phyloP scores from a whole-genome alignment of 495 filamentous ascomycete species.

The Articulospora tetracladia region DNA sequence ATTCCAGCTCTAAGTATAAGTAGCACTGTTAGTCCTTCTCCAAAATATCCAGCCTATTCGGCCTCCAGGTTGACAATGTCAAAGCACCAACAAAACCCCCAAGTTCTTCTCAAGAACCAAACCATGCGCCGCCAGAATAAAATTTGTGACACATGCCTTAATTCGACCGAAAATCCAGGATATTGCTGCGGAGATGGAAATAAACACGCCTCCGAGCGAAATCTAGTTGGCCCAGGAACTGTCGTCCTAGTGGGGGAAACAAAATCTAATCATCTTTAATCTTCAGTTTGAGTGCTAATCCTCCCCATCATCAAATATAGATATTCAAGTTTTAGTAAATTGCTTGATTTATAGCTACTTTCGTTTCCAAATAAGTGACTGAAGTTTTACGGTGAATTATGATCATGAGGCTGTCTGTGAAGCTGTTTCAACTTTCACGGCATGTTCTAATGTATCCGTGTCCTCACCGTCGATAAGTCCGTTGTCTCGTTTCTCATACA shows the following conservation, averaged over 20 bases:
- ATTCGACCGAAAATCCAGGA: slow-evolving; percentile 31
- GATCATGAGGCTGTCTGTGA: slow-evolving; percentile 2
- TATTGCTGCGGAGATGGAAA: slow-evolving; percentile 22
- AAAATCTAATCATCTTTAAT: no score
- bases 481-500: slow-evolving; percentile 67
- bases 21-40: slow-evolving; percentile 21
- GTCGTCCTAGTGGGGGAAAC: slow-evolving; percentile 17
- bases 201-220: slow-evolving; percentile 23
- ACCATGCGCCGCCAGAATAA: slow-evolving; percentile 19
- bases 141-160: slow-evolving; percentile 29
- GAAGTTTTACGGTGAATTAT: no score
- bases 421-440: slow-evolving; percentile 36
- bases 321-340: no score
- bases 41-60: slow-evolving; percentile 34
- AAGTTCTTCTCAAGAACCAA: slow-evolving; percentile 22
- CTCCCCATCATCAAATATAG: no score
- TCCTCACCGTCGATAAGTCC: slow-evolving; percentile 45
- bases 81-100: slow-evolving; percentile 27
- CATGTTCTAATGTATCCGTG: slow-evolving; percentile 45
- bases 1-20: slow-evolving; percentile 24
- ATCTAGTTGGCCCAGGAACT: slow-evolving; percentile 23
- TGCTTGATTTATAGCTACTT: no score
- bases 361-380: no score
- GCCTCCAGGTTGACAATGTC: slow-evolving; percentile 27
- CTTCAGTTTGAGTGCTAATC: no score